These are phyloP conservation scores for Suhomyces xylopsoci DNA, from an alignment of 805 yeast species.

Conservation along the genomic window DNA sequence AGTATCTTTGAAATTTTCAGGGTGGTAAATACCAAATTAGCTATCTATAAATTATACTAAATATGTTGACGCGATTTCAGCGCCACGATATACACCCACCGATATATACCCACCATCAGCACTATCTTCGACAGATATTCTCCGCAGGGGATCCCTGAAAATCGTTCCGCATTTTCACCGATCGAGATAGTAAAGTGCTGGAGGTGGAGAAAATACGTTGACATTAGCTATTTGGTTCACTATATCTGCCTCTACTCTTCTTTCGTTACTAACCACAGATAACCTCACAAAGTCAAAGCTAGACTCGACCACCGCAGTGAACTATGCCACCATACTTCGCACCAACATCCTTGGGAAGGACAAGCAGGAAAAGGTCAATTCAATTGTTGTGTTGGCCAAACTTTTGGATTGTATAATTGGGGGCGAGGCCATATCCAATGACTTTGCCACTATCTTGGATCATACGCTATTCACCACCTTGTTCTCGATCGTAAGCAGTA, in stretches of 20 bases:
- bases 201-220: too few species aligned
- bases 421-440: slow-evolving; percentile 39
- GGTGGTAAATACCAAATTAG: background rate
- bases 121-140: too few species aligned
- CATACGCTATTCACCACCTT: slow-evolving; percentile 38
- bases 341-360: slow-evolving; percentile 44
- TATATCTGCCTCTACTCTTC: background rate
- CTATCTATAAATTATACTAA: background rate
- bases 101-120: too few species aligned
- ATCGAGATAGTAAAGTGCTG: background rate
- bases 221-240: background rate
- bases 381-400: slow-evolving; percentile 53
- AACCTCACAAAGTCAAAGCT: slow-evolving; percentile 28
- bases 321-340: slow-evolving; percentile 36
- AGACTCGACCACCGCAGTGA: slow-evolving; percentile 30
- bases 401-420: slow-evolving; percentile 42
- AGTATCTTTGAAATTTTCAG: slow-evolving; percentile 9
- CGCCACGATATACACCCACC: background rate
- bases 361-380: slow-evolving; percentile 50
- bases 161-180: background rate
- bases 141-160: background rate
- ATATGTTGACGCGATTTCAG: background rate
- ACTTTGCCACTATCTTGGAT: slow-evolving; percentile 35
- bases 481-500: slow-evolving; percentile 38
- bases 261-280: slow-evolving; percentile 16